Conservation (phyloP, 495 filamentous ascomycete genomes). For the Annulohypoxylon maeteangense region DNA sequence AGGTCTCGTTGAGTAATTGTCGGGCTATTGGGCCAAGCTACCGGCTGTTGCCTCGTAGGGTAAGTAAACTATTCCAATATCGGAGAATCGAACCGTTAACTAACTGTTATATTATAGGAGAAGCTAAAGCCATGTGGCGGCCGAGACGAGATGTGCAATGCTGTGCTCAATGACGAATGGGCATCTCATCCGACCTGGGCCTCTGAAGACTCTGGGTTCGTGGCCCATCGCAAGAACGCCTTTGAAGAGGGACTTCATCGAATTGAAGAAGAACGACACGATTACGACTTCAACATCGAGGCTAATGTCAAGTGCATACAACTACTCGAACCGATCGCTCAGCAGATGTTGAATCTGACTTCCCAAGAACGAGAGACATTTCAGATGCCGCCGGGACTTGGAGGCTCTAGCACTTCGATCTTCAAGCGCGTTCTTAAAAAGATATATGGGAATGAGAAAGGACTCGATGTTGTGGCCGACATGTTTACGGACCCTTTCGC, state of each 20-base stretch:
- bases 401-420: conserved; percentile 93
- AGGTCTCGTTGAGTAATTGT: conserved; percentile 91
- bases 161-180: conserved; percentile 97
- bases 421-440: conserved; percentile 98
- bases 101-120: conserved; percentile 60
- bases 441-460: conserved; percentile 90
- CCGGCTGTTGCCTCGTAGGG: conserved; percentile 84
- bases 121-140: conserved; percentile 88
- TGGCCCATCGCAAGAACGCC: conserved; percentile 95
- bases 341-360: conserved; percentile 81
- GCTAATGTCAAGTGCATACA: conserved; percentile 92
- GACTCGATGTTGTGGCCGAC: conserved; percentile 80
- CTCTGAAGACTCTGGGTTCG: conserved; percentile 97
- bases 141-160: conserved; percentile 89
- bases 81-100: background rate
- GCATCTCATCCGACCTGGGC: conserved; percentile 99
- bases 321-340: conserved; percentile 90
- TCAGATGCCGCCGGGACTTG: conserved; percentile 81
- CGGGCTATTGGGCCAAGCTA: conserved; percentile 95
- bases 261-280: conserved; percentile 97
- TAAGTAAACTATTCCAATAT: conserved; percentile 46
- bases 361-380: conserved; percentile 76
- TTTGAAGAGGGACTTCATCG: conserved; percentile 93
- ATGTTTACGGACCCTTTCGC: conserved; percentile 83
- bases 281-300: conserved; percentile 98